Conservation (phyloP, 208 protist species). For the Leishmania guyanensis region DNA sequence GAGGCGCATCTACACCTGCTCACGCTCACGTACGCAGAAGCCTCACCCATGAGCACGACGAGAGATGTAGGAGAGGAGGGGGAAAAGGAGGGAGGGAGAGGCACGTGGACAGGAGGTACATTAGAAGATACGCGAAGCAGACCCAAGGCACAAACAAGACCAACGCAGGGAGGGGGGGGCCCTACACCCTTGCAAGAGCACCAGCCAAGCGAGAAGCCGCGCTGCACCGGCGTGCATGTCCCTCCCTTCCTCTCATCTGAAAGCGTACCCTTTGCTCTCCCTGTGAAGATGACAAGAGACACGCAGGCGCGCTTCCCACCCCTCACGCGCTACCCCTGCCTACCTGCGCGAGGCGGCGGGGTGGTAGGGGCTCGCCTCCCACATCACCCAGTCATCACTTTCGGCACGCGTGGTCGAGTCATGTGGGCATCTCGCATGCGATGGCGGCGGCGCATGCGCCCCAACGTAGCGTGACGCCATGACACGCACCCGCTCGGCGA, state of each 20-base stretch:
- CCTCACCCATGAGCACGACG: not conserved
- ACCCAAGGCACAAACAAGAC: not conserved
- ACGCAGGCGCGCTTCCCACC: not conserved
- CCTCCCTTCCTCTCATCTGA: not conserved
- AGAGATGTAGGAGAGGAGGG: not conserved
- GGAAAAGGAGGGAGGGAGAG: not conserved
- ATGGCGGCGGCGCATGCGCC: not conserved
- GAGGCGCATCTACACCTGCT: too few species aligned
- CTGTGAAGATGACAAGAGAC: not conserved
- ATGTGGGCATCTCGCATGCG: not conserved
- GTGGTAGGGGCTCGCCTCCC: slow-evolving; percentile 7
- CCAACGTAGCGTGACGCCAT: slow-evolving; percentile 11
- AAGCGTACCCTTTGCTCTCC: not conserved
- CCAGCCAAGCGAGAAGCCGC: not conserved
- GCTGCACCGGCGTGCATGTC: not conserved
- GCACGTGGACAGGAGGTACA: not conserved
- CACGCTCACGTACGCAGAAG: too few species aligned
- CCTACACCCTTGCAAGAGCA: too few species aligned
- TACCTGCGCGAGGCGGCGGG: slow-evolving; percentile 3
- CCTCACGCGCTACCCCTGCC: not conserved
- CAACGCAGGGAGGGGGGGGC: not conserved
- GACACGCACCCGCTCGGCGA: slow-evolving; percentile 6
- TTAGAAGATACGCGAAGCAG: not conserved
- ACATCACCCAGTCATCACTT: slow-evolving; percentile 14
- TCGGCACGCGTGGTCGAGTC: not conserved